phyloP scores from a whole-genome alignment of 805 yeast species.

The Wickerhamiella kazuoi region DNA sequence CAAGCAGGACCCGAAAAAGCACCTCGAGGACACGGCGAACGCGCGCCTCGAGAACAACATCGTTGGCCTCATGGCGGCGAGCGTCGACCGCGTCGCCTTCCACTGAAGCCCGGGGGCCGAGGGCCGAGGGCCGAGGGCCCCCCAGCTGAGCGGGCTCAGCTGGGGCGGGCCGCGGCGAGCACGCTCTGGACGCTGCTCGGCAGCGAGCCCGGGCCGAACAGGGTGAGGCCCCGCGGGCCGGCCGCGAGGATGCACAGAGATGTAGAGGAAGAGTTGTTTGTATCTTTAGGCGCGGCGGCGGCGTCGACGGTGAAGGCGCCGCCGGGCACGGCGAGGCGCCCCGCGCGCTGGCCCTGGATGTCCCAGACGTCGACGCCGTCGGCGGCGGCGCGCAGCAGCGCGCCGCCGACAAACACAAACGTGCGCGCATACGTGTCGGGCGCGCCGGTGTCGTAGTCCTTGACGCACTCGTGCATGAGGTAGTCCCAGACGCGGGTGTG shows the following conservation, averaged over 20 bases:
- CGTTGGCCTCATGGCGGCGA: constrained; percentile 70
- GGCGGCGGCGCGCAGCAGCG: constrained; percentile 3
- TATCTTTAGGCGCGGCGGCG: no score
- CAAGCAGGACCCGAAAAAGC: constrained; percentile 97
- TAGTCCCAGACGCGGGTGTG: constrained; percentile 70
- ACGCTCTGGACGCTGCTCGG: no score
- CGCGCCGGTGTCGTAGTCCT: constrained; percentile 33
- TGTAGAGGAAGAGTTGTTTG: no score
- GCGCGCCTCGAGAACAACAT: constrained; percentile 75
- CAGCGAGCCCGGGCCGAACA: no score
- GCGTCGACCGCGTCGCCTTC: constrained; percentile 79
- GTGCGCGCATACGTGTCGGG: constrained; percentile 3
- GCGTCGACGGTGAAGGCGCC: background rate
- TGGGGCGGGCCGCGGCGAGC: no score
- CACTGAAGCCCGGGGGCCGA: constrained; percentile 32
- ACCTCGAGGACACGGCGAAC: constrained; percentile 77
- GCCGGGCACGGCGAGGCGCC: background rate
- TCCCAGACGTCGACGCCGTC: constrained; percentile 7
- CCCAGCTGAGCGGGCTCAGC: no score
- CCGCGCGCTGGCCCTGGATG: background rate
- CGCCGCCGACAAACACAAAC: background rate
- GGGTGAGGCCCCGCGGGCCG: no score
- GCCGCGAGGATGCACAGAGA: no score
- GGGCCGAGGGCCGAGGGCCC: no score
- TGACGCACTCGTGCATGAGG: constrained; percentile 60